Base-by-base conservation (phyloP, 2,329 filamentous ascomycete genomes). In the Gaeumannomyces sp. region DNA sequence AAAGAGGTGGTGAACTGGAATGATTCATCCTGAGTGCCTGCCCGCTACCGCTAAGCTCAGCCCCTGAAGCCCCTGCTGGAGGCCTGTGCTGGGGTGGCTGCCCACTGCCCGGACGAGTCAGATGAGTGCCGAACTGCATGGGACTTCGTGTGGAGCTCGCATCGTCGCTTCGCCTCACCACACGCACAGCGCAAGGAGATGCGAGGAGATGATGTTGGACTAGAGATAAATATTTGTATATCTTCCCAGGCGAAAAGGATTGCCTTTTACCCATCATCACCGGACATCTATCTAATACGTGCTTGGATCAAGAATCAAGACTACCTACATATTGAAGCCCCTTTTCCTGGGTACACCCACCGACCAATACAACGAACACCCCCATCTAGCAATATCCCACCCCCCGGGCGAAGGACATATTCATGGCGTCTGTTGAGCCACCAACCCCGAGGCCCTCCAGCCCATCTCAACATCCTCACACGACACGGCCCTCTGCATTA, bases 401-500 rank as follows among this genome's bases (percentile, higher is more conserved):
- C 35, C 35, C 45, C 27, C 25, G n/a, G 25, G 16, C 60, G 25
- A 29, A 13, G 56, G 29, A 14, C 19, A 13, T 28, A 35, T 2
- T 25, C 50, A 72, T 71, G 69, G 68, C 70, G 67, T 65, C 62
- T 50, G 13, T 50, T n/a, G 59, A 57, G n/a, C 14, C 16, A n/a
- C 28, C 60, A 33, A 4, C 19, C 16, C n/a, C 10, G 35, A 28
- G 13, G n/a, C 60, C 38, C 6, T 7, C 29, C 45, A 29, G 61
- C 22, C 59, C 16, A 61, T 72, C 56, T 60, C 70, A 25, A 60
- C 73, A 13, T 68, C 66, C 64, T 86, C 81, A 3, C 76, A 83
- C 67, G 81, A 88, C 62, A 89, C 86, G 4, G 86, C 87, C 1
- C 73, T 90, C 35, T 87, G 85, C 68, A 71, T 89, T 25, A 76